Conservation (phyloP, 108 stramenopile species). For the Aurantiochytrium sp. region DNA sequence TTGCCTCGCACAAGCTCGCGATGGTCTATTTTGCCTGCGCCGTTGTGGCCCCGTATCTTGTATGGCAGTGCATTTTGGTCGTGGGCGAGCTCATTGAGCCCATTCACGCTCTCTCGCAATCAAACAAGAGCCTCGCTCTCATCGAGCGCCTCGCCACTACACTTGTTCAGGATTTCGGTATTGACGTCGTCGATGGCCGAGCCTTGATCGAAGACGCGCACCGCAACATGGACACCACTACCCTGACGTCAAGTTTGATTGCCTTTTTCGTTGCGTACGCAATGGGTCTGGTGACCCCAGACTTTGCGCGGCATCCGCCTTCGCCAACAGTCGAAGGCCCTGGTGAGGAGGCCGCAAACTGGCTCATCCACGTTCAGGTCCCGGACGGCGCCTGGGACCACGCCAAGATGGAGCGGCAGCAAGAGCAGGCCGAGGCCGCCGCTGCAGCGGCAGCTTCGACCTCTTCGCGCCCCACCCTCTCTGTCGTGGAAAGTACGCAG, state of each 20-base stretch:
- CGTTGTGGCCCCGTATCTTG: background rate
- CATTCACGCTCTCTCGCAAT: background rate
- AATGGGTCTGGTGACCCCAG: background rate
- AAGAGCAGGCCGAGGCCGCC: background rate
- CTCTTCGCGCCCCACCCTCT: background rate
- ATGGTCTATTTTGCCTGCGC: background rate
- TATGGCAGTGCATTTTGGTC: background rate
- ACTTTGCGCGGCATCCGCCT: background rate
- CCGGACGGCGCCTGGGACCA: constrained; percentile 9
- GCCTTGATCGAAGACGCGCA: background rate
- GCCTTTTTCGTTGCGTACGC: background rate
- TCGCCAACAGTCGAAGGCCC: background rate
- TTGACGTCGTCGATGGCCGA: background rate
- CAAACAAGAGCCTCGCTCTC: background rate
- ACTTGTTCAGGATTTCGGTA: background rate
- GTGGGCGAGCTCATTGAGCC: constrained; percentile 13
- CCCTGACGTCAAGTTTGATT: background rate
- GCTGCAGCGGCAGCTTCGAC: no score
- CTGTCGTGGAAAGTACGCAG: background rate
- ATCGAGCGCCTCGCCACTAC: constrained; percentile 5
- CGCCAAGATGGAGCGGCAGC: background rate
- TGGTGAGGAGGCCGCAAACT: background rate
- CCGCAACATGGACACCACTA: constrained; percentile 7
- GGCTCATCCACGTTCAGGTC: background rate
- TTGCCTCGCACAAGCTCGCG: background rate